Conservation (phyloP, 2,329 filamentous ascomycete species). For the Sclerotinia spermophila region DNA sequence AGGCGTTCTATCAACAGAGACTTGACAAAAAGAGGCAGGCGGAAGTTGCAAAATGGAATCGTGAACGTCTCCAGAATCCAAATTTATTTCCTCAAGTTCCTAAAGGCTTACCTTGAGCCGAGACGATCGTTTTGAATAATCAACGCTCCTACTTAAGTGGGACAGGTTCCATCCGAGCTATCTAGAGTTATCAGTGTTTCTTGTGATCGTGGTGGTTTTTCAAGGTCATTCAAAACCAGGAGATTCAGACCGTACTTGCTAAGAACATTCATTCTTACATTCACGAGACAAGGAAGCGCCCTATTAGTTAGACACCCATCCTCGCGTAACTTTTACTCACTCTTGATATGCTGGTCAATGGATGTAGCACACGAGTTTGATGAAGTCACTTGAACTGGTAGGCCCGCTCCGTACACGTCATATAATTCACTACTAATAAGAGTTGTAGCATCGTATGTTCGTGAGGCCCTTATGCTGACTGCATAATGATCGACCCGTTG, state of each 20-base stretch:
- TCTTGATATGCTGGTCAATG: neutral
- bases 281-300: neutral
- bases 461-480: conserved; percentile 20
- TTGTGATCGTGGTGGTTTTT: neutral
- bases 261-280: neutral
- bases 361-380: conserved; percentile 6
- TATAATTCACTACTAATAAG: conserved; percentile 4
- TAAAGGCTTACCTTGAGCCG: conserved; percentile 48
- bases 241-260: neutral
- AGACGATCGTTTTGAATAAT: conserved; percentile 3
- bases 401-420: conserved; percentile 14
- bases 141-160: neutral
- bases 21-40: conserved; percentile 72
- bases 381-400: conserved; percentile 1
- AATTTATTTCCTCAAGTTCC: conserved; percentile 83
- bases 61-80: conserved; percentile 74
- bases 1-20: conserved; percentile 84
- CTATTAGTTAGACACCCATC: conserved; percentile 5
- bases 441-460: conserved; percentile 19
- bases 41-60: conserved; percentile 76
- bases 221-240: neutral
- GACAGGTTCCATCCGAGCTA: neutral
- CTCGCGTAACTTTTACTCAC: neutral
- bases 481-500: conserved; percentile 18
- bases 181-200: neutral